These are phyloP conservation scores for Daldinia loculata DNA, from an alignment of 495 filamentous ascomycete species.

Conservation along the genomic window DNA sequence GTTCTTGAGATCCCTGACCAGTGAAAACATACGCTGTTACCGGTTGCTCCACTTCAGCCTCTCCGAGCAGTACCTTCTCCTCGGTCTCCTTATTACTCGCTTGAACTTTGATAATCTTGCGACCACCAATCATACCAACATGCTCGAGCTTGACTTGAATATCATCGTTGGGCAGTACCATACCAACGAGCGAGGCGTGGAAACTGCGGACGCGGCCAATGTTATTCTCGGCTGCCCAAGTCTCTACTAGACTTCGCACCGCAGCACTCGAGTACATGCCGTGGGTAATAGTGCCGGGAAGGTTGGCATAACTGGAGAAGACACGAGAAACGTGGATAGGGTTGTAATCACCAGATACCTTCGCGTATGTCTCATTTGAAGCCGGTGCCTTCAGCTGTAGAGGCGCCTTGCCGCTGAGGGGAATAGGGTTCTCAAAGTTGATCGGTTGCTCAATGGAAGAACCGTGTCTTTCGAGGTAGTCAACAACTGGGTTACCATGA, in stretches of 20 bases:
- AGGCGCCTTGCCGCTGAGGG: constrained; percentile 89
- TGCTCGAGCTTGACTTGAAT: constrained; percentile 94
- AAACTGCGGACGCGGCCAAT: constrained; percentile 96
- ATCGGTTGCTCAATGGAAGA: constrained; percentile 95
- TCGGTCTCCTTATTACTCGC: constrained; percentile 91
- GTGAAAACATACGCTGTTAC: constrained; percentile 98
- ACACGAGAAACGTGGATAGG: constrained; percentile 98
- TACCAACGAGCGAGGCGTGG: constrained; percentile 92
- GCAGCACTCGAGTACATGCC: constrained; percentile 99
- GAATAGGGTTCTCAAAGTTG: constrained; percentile 97
- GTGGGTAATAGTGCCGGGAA: constrained; percentile 96
- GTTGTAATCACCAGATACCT: constrained; percentile 98
- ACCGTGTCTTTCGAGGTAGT: constrained; percentile 93
- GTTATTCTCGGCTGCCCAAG: constrained; percentile 99
- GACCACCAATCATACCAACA: constrained; percentile 95
- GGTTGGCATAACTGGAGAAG: constrained; percentile 92
- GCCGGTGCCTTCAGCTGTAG: constrained; percentile 89
- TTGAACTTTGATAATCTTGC: constrained; percentile 99
- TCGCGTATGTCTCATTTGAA: constrained; percentile 96
- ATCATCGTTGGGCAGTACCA: constrained; percentile 96
- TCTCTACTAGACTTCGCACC: constrained; percentile 97
- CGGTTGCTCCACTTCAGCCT: constrained; percentile 99
- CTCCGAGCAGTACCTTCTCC: constrained; percentile 92
- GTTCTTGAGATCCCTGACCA: constrained; percentile 96
- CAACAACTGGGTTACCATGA: constrained; percentile 94